These are phyloP conservation scores for Yarrowia divulgata DNA, from an alignment of 805 yeast species.

Conservation along the genomic window DNA sequence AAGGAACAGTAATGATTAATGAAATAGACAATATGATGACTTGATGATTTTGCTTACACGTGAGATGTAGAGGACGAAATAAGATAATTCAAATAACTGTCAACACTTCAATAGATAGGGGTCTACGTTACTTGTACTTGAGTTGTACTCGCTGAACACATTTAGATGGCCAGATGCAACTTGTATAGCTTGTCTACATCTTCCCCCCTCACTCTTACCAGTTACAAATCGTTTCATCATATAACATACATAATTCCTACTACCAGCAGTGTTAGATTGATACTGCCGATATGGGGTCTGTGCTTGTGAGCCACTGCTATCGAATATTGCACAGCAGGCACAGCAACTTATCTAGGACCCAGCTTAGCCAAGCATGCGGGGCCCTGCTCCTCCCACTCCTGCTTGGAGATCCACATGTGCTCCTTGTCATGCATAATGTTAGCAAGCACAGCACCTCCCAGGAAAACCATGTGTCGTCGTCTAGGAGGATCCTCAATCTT, in stretches of 20 bases:
- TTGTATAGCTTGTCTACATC: not conserved
- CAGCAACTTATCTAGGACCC: constrained; percentile 74
- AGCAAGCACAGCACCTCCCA: constrained; percentile 98
- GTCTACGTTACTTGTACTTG: too few relatives aligned
- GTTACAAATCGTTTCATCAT: constrained; percentile 17
- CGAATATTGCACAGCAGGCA: too few relatives aligned
- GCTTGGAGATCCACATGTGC: constrained; percentile 95
- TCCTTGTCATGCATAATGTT: constrained; percentile 98
- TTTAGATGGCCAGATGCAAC: too few relatives aligned
- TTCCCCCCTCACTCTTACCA: not conserved
- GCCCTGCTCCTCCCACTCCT: constrained; percentile 98
- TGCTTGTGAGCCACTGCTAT: not conserved
- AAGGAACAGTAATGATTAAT: not conserved
- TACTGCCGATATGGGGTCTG: not conserved
- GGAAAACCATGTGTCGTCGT: constrained; percentile 97
- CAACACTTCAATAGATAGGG: too few relatives aligned
- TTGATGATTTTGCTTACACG: not conserved
- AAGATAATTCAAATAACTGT: too few relatives aligned
- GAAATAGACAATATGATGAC: not conserved
- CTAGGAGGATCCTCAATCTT: constrained; percentile 98
- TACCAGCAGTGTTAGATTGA: not conserved
- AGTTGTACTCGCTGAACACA: too few relatives aligned
- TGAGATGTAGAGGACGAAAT: too few relatives aligned
- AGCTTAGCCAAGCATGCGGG: constrained; percentile 81
- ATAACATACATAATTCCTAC: constrained; percentile 20